Evolutionary conservation across 2,329 filamentous ascomycete species (phyloP), one percentile per base, ranked within the genome.

Genomic region (Aspergillus japonicus): DNA sequence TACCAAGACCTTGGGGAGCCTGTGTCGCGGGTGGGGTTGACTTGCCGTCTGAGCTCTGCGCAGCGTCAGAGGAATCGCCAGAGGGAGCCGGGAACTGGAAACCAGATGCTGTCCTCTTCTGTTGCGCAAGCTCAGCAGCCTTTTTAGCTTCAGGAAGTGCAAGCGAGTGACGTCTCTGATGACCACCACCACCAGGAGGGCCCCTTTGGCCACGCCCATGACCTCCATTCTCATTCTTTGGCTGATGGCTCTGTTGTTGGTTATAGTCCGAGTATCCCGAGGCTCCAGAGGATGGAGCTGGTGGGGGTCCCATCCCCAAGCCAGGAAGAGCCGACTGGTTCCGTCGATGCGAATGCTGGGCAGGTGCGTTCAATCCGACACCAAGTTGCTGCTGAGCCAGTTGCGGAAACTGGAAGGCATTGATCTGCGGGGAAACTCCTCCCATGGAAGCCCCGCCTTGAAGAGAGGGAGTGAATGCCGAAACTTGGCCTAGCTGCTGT

Each of bases 291-390:
- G 95, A 96, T 19, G 95, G 96, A 63, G 95, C 95, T 59, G 95
- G 94, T 19, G 92, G 92, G 61, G 93, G 90, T 24, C 91, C 92
- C 87, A 96, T 90, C 63, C 89, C 87, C 85, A 97, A 92, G 71
- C 92, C 95, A 54, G 95, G 93, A 67, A 98, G 85, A 73, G 94
- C 94, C 75, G 95, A 98, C 80, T 97, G 94, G 83, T 98, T 98
- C 81, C 95, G 92, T 77, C 95, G 92, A 84, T 99, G 95, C 77
- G 92, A 88, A 65, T 90, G 88, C 75, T 95, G 92, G 63, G 85
- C 88, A 48, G 91, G 89, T 64, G 89, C 82, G 69, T 88, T 89
- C 86, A 94, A 87, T 58, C 86, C 84, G 39, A 91, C 83, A 65
- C 87, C 89, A 73, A 88, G 78, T 68, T 87, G 82, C 63, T 89